phyloP scores from a whole-genome alignment of 2,329 filamentous ascomycete species.

The Penicillium psychrosexuale region DNA sequence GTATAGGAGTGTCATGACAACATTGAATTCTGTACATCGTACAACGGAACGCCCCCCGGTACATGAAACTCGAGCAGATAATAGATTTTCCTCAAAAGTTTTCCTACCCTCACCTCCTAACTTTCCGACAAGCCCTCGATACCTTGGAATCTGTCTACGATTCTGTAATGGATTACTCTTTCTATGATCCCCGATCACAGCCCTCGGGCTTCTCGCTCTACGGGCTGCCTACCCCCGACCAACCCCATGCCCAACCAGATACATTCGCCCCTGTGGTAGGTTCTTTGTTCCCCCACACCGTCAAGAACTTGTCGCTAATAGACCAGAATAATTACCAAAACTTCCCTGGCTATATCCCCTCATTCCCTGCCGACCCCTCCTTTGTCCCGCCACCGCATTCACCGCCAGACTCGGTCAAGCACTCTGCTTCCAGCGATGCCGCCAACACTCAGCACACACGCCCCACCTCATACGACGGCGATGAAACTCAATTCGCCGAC shows the following conservation, averaged over 20 bases:
- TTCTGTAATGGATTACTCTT: slow-evolving; percentile 55
- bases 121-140: background rate
- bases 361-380: slow-evolving; percentile 36
- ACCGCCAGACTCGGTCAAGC: slow-evolving; percentile 37
- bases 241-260: slow-evolving; percentile 40
- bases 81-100: background rate
- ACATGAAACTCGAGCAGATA: background rate
- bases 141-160: background rate
- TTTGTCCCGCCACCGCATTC: slow-evolving; percentile 36
- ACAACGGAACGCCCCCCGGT: background rate
- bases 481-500: slow-evolving; percentile 27
- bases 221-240: slow-evolving; percentile 44
- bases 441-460: slow-evolving; percentile 21
- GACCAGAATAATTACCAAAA: slow-evolving; percentile 35
- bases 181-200: slow-evolving; percentile 46
- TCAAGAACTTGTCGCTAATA: background rate
- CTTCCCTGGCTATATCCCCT: slow-evolving; percentile 39
- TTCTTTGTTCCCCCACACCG: background rate
- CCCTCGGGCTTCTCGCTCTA: slow-evolving; percentile 47
- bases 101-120: background rate
- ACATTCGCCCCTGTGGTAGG: slow-evolving; percentile 24
- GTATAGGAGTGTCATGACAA: background rate
- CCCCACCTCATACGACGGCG: slow-evolving; percentile 29
- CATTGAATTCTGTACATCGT: background rate
- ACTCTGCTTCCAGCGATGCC: slow-evolving; percentile 31